Evolutionary conservation across 371 early-diverging fungal genomes (phyloP).

Genomic region (Mortierella sp.): DNA sequence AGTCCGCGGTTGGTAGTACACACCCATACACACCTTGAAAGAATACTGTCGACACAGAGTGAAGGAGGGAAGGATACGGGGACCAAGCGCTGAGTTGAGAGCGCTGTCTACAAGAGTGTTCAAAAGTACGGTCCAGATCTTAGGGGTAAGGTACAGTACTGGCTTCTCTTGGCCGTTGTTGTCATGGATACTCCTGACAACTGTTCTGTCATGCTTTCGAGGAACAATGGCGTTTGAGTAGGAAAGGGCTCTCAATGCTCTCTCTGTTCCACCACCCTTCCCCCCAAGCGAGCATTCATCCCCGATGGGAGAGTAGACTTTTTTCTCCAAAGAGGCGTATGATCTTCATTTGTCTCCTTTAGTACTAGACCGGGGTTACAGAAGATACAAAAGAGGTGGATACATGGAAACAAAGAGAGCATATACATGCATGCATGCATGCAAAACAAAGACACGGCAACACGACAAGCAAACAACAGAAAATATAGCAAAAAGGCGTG

Average conservation of each 20-base stretch:
- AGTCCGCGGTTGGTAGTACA: neutral
- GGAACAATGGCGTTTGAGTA: slow-evolving; percentile 3
- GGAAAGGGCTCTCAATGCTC: neutral
- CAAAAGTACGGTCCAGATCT: neutral
- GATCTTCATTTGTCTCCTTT: neutral
- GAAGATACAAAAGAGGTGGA: neutral
- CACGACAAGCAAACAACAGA: neutral
- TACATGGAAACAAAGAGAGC: neutral
- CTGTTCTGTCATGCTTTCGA: neutral
- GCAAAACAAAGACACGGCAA: neutral
- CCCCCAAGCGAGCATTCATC: neutral
- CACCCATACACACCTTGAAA: neutral
- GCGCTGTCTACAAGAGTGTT: neutral
- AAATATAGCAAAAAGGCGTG: neutral
- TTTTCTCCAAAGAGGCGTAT: slow-evolving; percentile 9
- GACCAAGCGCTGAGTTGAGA: slow-evolving; percentile 6
- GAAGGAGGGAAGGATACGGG: neutral
- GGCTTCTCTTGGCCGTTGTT: no score
- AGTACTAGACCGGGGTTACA: neutral
- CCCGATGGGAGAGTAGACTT: neutral
- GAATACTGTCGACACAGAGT: neutral
- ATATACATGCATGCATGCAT: neutral
- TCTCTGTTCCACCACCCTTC: neutral
- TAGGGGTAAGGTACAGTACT: neutral
- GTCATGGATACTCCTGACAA: no score